Evolutionary conservation across 1,284 basidiomycete genomes (phyloP), one percentile per base, ranked within the genome.

Genomic region (Heterobasidion parviporum): DNA sequence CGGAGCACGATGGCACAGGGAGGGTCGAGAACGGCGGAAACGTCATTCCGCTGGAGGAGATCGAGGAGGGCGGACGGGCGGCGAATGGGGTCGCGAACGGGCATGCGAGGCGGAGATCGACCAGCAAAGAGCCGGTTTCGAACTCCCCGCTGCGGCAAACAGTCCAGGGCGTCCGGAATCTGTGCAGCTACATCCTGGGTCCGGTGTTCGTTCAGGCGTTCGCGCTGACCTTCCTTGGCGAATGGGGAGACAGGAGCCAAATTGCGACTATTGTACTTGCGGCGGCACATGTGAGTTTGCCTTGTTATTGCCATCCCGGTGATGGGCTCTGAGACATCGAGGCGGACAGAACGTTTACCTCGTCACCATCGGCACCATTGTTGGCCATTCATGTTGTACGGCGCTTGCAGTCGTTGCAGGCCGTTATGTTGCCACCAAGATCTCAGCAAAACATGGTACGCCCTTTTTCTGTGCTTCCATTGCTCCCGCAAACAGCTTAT

Each of bases 201-300:
- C 97, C 96, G 0, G 91, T 97, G 1, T 98, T 98, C 64, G 94
- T 96, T 2, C 95, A 99, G 71, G 86, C 94, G 0, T 99, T 99
- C 64, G 75, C 96, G 43, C 77, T 99, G 56, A 98, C 96, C 0
- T 99, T 99, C 72, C 77, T 99, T 10, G 97, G 95, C 20, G 96
- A 99, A 71, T 99, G 96, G 96, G 97, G 96, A 1, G 97, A 99
- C 72, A 76, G 96, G 48, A 94, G 91, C 66, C 97, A 99, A 73
- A 96, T 99, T 63, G 91, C 97, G 0, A 99, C 96, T 0, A 98
- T 99, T 62, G 95, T 94, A 2, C 78, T 99, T 51, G 97, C 91
- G 1, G 95, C 96, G 38, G 93, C 96, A 26, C 93, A 98, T 75
- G 95, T 98, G 66, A 64, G 88, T 79, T 10, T 56, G 54, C 57